Evolutionary conservation across 495 filamentous ascomycete species (phyloP).

Genomic region (Cercophora scortea): DNA sequence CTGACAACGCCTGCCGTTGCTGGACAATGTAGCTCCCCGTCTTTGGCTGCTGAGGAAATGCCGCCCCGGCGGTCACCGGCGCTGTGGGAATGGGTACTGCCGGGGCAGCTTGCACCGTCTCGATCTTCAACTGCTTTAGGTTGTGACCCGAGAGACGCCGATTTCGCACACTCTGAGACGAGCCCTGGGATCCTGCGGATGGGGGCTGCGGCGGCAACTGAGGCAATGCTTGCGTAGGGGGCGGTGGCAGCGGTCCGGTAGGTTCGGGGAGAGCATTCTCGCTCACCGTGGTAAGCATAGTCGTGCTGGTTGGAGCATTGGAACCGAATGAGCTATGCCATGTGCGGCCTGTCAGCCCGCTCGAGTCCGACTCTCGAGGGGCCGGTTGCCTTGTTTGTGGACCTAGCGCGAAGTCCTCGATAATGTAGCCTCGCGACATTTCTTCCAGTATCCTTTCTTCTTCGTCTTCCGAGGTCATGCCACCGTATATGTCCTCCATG

Average conservation of each 20-base stretch:
- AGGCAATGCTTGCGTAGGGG: constrained; percentile 22
- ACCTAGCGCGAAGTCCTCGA: constrained; percentile 82
- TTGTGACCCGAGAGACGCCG: constrained; percentile 76
- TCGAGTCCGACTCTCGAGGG: constrained; percentile 84
- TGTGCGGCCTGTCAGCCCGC: constrained; percentile 71
- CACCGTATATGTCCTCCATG: constrained; percentile 44
- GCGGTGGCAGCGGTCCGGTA: constrained; percentile 25
- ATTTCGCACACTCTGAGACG: constrained; percentile 57
- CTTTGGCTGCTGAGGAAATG: constrained; percentile 38
- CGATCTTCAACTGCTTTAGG: constrained; percentile 79
- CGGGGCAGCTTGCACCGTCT: constrained; percentile 50
- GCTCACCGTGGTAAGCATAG: constrained; percentile 65
- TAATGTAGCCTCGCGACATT: constrained; percentile 78
- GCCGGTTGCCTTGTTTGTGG: constrained; percentile 64
- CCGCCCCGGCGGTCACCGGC: constrained; percentile 31
- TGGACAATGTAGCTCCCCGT: constrained; percentile 34
- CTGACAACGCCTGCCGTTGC: constrained; percentile 38
- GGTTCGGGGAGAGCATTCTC: constrained; percentile 39
- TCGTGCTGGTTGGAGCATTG: constrained; percentile 65
- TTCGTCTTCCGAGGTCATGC: constrained; percentile 78
- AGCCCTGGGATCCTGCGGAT: constrained; percentile 18
- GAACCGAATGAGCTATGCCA: constrained; percentile 84
- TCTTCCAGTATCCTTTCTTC: constrained; percentile 91
- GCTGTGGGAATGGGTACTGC: constrained; percentile 8
- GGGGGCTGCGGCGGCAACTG: constrained; percentile 24